Evolutionary conservation across 371 early-diverging fungal species (phyloP).

Genomic region (Mucor saturninus): DNA sequence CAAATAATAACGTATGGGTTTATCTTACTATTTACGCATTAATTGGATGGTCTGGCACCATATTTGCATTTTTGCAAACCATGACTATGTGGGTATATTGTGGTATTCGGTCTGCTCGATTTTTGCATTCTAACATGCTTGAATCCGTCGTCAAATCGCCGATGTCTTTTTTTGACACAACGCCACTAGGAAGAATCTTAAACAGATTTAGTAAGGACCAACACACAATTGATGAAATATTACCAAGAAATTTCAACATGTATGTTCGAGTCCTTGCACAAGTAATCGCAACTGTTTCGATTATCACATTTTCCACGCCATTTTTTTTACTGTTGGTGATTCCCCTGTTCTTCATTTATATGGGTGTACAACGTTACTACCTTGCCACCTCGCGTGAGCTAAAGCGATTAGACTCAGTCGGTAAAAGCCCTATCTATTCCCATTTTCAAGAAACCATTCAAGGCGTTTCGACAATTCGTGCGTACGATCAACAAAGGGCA

Average conservation of each 20-base stretch:
- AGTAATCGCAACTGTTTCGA: conserved; percentile 61
- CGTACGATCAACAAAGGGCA: conserved; percentile 70
- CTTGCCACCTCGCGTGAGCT: conserved; percentile 76
- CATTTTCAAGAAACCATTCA: conserved; percentile 80
- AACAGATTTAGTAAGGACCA: conserved; percentile 91
- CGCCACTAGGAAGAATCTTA: conserved; percentile 86
- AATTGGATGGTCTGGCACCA: conserved; percentile 71
- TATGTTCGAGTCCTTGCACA: conserved; percentile 54
- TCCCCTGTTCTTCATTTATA: conserved; percentile 64
- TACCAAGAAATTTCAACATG: conserved; percentile 69
- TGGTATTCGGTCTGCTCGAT: conserved; percentile 75
- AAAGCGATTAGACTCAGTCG: conserved; percentile 81
- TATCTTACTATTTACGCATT: conserved; percentile 82
- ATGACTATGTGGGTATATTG: conserved; percentile 83
- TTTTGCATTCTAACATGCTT: conserved; percentile 66
- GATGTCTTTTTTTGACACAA: conserved; percentile 88
- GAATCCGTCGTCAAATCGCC: conserved; percentile 67
- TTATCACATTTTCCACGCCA: conserved; percentile 70
- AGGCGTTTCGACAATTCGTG: conserved; percentile 84
- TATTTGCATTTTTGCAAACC: conserved; percentile 73
- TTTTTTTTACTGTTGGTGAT: conserved; percentile 59
- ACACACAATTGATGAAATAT: conserved; percentile 79
- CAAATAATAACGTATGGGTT: conserved; percentile 49
- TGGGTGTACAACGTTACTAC: conserved; percentile 73
- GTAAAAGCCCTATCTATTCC: conserved; percentile 83